Evolutionary conservation across 2,329 filamentous ascomycete genomes (phyloP).

Genomic region (Helicocarpus griseus): DNA sequence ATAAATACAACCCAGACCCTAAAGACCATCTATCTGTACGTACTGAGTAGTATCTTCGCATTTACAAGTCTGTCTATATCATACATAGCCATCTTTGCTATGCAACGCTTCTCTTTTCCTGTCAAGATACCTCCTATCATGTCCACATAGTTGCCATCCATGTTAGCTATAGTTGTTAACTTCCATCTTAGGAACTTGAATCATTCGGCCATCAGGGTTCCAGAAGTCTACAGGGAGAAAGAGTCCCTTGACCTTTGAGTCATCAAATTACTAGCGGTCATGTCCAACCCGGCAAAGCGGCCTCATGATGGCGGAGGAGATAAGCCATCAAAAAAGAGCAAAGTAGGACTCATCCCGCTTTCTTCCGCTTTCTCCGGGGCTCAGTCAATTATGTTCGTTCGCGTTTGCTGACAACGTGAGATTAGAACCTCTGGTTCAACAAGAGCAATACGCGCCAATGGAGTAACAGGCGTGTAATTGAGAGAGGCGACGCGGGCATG

Average conservation of each 20-base stretch:
- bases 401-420: background rate
- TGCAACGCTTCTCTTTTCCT: too few relatives aligned
- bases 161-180: background rate
- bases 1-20: too few relatives aligned
- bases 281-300: background rate
- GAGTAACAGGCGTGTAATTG: conserved; percentile 19
- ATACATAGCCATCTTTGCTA: too few relatives aligned
- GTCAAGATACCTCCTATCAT: too few relatives aligned
- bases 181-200: background rate
- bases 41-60: too few relatives aligned
- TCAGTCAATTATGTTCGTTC: too few relatives aligned
- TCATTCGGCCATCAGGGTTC: background rate
- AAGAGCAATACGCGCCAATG: conserved; percentile 3
- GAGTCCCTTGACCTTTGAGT: background rate
- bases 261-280: background rate
- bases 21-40: too few relatives aligned
- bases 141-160: background rate
- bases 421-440: background rate
- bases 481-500: conserved; percentile 49
- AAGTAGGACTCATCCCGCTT: background rate
- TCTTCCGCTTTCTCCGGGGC: too few relatives aligned
- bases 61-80: too few relatives aligned
- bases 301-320: background rate
- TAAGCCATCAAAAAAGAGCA: background rate
- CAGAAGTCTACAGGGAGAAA: background rate